Conservation (phyloP, 1,139 yeast species). For the Taiozyma sp. region DNA sequence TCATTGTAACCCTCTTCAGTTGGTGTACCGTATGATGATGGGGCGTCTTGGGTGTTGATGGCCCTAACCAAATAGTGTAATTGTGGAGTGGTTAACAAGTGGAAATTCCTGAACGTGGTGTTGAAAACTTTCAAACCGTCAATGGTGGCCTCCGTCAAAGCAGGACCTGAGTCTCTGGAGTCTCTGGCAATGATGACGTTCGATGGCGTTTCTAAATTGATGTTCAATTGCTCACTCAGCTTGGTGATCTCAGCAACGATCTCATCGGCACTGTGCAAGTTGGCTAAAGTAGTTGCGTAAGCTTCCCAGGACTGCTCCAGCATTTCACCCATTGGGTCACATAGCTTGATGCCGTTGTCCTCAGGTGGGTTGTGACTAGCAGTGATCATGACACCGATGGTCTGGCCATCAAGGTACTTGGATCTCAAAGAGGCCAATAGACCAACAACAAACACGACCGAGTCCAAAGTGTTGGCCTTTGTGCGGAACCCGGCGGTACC, state of each 20-base stretch:
- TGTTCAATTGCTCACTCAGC: slow-evolving; percentile 32
- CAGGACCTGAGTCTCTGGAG: slow-evolving; percentile 75
- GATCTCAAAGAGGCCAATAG: slow-evolving; percentile 81
- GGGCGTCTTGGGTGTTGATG: slow-evolving; percentile 39
- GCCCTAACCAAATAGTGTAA: slow-evolving; percentile 83
- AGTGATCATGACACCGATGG: slow-evolving; percentile 91
- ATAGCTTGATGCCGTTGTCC: slow-evolving; percentile 95
- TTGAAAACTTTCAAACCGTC: slow-evolving; percentile 57
- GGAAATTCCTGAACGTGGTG: slow-evolving; percentile 51
- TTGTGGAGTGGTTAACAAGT: slow-evolving; percentile 88
- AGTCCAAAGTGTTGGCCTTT: slow-evolving; percentile 65
- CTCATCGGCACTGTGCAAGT: slow-evolving; percentile 38
- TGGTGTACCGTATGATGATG: slow-evolving; percentile 51
- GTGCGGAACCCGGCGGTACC: slow-evolving; percentile 98
- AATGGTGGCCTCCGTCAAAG: slow-evolving; percentile 55
- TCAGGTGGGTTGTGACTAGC: slow-evolving; percentile 96
- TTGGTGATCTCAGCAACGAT: slow-evolving; percentile 30
- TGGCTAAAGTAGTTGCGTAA: slow-evolving; percentile 78
- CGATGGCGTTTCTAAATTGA: slow-evolving; percentile 34
- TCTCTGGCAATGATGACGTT: slow-evolving; percentile 59
- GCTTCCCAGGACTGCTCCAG: slow-evolving; percentile 81
- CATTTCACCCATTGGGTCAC: slow-evolving; percentile 95
- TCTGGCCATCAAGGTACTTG: slow-evolving; percentile 57
- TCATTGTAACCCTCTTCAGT: slow-evolving; percentile 68
- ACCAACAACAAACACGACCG: slow-evolving; percentile 84